These are phyloP conservation scores for Penicillium mononematosum DNA, from an alignment of 495 filamentous ascomycete species.

Conservation along the genomic window DNA sequence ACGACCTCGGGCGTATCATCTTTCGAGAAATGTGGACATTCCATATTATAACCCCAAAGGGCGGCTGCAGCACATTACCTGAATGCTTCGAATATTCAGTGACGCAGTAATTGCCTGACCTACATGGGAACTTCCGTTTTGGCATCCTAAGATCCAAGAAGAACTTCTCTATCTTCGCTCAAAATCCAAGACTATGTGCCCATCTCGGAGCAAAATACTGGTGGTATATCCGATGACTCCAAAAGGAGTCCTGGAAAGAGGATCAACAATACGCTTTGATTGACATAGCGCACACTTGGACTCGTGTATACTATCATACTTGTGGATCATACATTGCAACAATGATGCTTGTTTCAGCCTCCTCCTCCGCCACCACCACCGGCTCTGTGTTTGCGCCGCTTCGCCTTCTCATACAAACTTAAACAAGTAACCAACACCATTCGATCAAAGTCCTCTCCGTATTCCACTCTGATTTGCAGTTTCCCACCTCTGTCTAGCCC, in stretches of 20 bases:
- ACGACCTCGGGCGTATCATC: background rate
- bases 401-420: conserved; percentile 22
- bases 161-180: background rate
- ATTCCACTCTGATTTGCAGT: conserved; percentile 25
- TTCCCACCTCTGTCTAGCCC: conserved; percentile 19
- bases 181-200: background rate
- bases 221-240: background rate
- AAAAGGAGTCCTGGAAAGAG: background rate
- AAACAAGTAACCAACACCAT: conserved; percentile 27
- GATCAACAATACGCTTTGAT: background rate
- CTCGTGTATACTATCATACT: background rate
- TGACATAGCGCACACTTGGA: background rate
- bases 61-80: background rate
- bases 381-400: conserved; percentile 13
- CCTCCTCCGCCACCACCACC: conserved; percentile 11
- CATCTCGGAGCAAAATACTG: background rate
- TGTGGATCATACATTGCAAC: background rate
- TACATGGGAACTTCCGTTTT: background rate
- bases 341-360: conserved; percentile 7
- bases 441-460: conserved; percentile 26
- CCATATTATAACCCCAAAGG: background rate
- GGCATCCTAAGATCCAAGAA: background rate
- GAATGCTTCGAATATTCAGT: background rate
- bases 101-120: background rate
- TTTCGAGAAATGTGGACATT: background rate